Conservation (phyloP, 371 early-diverging fungal species). For the Rhizomucor miehei region DNA sequence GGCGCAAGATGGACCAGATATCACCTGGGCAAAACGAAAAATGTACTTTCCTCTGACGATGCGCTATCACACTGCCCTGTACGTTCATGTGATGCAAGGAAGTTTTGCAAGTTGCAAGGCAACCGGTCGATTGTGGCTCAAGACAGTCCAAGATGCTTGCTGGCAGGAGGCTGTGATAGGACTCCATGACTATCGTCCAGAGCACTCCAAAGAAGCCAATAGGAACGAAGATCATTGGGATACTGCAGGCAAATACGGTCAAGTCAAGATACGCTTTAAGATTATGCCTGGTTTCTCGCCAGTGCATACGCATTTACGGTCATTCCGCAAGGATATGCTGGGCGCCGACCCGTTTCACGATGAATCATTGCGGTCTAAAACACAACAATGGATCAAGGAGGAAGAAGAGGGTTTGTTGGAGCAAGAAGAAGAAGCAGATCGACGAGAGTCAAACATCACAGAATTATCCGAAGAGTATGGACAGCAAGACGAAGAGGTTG, state of each 20-base stretch:
- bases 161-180: slow-evolving; percentile 25
- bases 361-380: slow-evolving; percentile 13
- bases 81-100: slow-evolving; percentile 21
- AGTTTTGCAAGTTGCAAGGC: slow-evolving; percentile 5
- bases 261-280: slow-evolving; percentile 17
- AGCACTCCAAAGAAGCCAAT: slow-evolving; percentile 17
- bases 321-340: slow-evolving; percentile 26
- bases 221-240: slow-evolving; percentile 28
- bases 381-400: slow-evolving; percentile 18
- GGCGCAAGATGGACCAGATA: not conserved
- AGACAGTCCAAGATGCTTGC: slow-evolving; percentile 17
- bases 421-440: slow-evolving; percentile 1
- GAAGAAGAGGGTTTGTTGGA: slow-evolving; percentile 7
- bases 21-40: slow-evolving; percentile 15
- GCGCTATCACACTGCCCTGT: slow-evolving; percentile 33
- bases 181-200: slow-evolving; percentile 9
- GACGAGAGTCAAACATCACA: slow-evolving; percentile 4
- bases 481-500: slow-evolving; percentile 4
- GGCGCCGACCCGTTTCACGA: slow-evolving; percentile 37
- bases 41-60: slow-evolving; percentile 30
- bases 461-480: slow-evolving; percentile 16
- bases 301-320: slow-evolving; percentile 22
- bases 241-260: slow-evolving; percentile 17
- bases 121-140: slow-evolving; percentile 27
- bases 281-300: slow-evolving; percentile 31